phyloP scores from a whole-genome alignment of 1,139 yeast genomes.

The Sugiyamaella sp. region DNA sequence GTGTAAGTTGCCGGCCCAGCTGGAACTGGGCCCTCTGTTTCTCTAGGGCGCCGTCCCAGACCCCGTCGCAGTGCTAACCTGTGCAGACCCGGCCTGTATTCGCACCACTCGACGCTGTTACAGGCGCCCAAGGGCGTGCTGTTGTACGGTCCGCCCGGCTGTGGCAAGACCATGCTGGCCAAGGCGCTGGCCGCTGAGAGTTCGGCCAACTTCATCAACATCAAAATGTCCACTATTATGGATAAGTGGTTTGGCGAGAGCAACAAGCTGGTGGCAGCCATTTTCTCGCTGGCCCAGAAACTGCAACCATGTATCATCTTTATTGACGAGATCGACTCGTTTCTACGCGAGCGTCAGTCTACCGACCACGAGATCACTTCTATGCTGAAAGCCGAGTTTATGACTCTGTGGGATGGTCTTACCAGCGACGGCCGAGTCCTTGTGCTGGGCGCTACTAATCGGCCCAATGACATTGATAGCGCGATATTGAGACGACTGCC shows the following conservation, averaged over 20 bases:
- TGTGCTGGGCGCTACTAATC: constrained; percentile 93
- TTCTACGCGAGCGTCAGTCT: constrained; percentile 81
- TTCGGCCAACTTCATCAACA: constrained; percentile 88
- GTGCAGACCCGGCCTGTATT: constrained; percentile 31
- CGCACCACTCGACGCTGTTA: constrained; percentile 50
- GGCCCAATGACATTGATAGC: constrained; percentile 87
- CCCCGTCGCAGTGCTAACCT: neutral
- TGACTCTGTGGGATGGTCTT: constrained; percentile 97
- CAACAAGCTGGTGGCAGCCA: constrained; percentile 90
- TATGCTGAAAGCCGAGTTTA: constrained; percentile 92
- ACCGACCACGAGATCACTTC: constrained; percentile 96
- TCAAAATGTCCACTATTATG: constrained; percentile 92
- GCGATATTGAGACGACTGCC: constrained; percentile 95
- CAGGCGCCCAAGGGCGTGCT: constrained; percentile 95
- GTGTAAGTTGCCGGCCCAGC: constrained; percentile 36
- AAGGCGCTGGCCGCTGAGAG: constrained; percentile 93
- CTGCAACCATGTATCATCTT: constrained; percentile 93
- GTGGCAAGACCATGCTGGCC: constrained; percentile 97
- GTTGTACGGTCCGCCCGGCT: constrained; percentile 95
- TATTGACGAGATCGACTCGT: constrained; percentile 95
- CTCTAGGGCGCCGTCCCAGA: neutral
- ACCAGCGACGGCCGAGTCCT: constrained; percentile 74
- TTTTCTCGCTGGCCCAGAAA: constrained; percentile 86
- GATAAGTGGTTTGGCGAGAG: constrained; percentile 99
- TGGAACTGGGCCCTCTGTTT: neutral